A percentile compares a stretch with the other conserved stretches of the same genome.
Evolutionary conservation across 163 green algal species (phyloP).

Genomic region (Picocystis sp.): DNA sequence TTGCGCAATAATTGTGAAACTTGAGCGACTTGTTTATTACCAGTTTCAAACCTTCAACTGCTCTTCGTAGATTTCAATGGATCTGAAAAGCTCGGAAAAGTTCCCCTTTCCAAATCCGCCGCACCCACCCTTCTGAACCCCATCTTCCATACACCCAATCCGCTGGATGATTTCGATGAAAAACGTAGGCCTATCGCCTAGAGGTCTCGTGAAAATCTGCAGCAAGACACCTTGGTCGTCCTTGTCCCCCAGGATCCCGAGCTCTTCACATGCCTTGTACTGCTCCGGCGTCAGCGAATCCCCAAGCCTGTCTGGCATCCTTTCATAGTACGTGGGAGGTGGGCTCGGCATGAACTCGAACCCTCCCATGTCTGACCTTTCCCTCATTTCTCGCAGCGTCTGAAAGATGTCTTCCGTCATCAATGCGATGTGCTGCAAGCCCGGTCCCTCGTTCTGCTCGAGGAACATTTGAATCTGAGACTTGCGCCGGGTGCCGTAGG

Average conservation of each 20-base stretch:
- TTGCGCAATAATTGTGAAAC: no score
- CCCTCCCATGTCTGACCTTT: conserved; percentile 40
- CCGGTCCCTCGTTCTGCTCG: conserved; percentile 90
- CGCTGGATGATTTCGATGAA: conserved; percentile 98
- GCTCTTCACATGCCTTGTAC: conserved; percentile 56
- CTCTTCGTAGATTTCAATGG: conserved; percentile 79
- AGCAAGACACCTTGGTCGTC: conserved; percentile 93
- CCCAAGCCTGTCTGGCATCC: conserved; percentile 54
- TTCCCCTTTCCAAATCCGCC: conserved; percentile 96
- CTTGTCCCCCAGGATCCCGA: conserved; percentile 84
- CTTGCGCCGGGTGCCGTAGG: conserved; percentile 57
- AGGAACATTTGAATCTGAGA: conserved; percentile 70
- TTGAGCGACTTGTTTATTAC: conserved; percentile 1
- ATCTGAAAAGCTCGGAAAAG: conserved; percentile 87
- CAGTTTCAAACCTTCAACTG: conserved; percentile 11
- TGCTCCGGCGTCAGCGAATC: conserved; percentile 54
- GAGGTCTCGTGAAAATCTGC: conserved; percentile 78
- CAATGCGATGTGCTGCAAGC: conserved; percentile 92
- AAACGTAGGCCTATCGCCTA: conserved; percentile 78
- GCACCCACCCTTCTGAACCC: conserved; percentile 71
- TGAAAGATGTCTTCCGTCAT: conserved; percentile 74
- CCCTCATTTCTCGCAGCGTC: conserved; percentile 64
- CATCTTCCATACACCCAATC: conserved; percentile 52
- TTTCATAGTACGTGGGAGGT: conserved; percentile 64
- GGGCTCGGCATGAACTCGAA: conserved; percentile 92